phyloP scores from a whole-genome alignment of 805 yeast genomes.

The Danielia oregonensis region DNA sequence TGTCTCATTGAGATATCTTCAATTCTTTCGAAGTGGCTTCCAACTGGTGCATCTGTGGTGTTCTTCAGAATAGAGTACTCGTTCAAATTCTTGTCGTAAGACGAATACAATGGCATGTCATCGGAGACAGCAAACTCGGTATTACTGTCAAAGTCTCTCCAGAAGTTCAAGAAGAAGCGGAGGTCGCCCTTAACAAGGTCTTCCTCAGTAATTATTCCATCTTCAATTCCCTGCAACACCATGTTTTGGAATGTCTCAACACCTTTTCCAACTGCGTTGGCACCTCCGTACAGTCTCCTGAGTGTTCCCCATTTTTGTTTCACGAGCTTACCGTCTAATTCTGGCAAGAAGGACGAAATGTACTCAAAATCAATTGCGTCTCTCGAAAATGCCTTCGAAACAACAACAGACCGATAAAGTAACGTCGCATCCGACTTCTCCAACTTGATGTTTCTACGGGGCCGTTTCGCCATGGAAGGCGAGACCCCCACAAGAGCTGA shows the following conservation, averaged over 20 bases:
- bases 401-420: slow-evolving; percentile 62
- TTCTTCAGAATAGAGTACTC: slow-evolving; percentile 39
- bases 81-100: slow-evolving; percentile 45
- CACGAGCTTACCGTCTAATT: slow-evolving; percentile 39
- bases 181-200: slow-evolving; percentile 53
- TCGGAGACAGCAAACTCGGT: slow-evolving; percentile 25
- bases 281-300: slow-evolving; percentile 46
- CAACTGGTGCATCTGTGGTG: slow-evolving; percentile 1
- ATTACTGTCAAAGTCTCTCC: slow-evolving; percentile 54
- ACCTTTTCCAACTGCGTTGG: slow-evolving; percentile 53
- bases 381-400: slow-evolving; percentile 56
- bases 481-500: slow-evolving; percentile 3
- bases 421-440: slow-evolving; percentile 48
- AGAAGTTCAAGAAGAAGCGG: slow-evolving; percentile 50
- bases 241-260: slow-evolving; percentile 67
- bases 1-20: slow-evolving; percentile 67
- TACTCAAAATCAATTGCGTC: slow-evolving; percentile 62
- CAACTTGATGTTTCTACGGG: slow-evolving; percentile 21
- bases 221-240: slow-evolving; percentile 54
- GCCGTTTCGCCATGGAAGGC: slow-evolving; percentile 8
- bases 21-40: slow-evolving; percentile 37
- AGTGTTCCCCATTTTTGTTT: slow-evolving; percentile 70
- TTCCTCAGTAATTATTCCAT: slow-evolving; percentile 45
- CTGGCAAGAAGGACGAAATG: slow-evolving; percentile 49
- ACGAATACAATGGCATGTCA: slow-evolving; percentile 35